These are phyloP conservation scores for Crithidia acanthocephali DNA, from an alignment of 208 protist species.

Conservation along the genomic window DNA sequence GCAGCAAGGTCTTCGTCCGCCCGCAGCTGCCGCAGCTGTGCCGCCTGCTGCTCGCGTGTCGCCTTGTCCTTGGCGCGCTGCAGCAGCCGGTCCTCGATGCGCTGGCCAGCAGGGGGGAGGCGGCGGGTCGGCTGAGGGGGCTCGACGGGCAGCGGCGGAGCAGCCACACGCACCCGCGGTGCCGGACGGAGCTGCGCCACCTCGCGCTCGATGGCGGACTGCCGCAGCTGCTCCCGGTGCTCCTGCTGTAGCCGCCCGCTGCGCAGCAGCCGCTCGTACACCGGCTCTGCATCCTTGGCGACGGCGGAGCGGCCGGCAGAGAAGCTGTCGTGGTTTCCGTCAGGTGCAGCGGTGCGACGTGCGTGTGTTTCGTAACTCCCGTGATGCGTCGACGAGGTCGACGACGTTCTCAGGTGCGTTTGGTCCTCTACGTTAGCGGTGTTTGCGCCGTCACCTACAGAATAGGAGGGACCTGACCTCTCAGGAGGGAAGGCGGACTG, in stretches of 20 bases:
- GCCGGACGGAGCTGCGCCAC: slow-evolving; percentile 45
- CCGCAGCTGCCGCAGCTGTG: slow-evolving; percentile 32
- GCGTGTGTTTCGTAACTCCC: background rate
- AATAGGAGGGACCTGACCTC: no score
- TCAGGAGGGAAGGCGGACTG: background rate
- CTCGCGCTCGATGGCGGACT: slow-evolving; percentile 51
- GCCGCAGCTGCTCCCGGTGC: slow-evolving; percentile 39
- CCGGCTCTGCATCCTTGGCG: slow-evolving; percentile 27
- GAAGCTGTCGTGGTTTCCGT: no score
- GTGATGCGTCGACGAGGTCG: background rate
- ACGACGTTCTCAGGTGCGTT: background rate
- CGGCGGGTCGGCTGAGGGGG: slow-evolving; percentile 7
- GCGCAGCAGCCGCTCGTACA: slow-evolving; percentile 77
- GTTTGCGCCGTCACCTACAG: background rate
- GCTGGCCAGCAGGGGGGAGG: slow-evolving; percentile 27
- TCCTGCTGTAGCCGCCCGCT: slow-evolving; percentile 61
- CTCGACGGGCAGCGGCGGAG: background rate
- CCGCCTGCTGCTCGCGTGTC: slow-evolving; percentile 18
- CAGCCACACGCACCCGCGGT: slow-evolving; percentile 18
- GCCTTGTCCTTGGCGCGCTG: slow-evolving; percentile 51
- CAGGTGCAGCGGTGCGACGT: background rate
- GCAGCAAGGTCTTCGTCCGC: slow-evolving; percentile 41
- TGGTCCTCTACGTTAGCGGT: no score
- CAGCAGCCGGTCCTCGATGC: slow-evolving; percentile 67
- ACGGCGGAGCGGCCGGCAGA: background rate